Conservation (phyloP, 495 filamentous ascomycete species). For the Tuber magnatum region DNA sequence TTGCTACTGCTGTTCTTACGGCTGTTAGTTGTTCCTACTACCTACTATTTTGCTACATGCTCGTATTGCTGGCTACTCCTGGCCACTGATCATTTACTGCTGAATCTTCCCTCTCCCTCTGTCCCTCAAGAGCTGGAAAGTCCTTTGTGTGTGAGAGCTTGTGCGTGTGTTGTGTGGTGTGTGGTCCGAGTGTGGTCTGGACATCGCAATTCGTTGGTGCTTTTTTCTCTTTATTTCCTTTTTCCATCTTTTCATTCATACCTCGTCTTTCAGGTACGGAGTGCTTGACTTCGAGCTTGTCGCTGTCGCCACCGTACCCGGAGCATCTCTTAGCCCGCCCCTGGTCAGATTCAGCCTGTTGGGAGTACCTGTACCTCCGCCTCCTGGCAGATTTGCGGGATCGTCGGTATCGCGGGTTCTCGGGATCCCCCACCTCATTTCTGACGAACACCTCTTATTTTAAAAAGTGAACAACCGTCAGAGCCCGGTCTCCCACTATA, state of each 20-base stretch:
- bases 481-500: conserved; percentile 12
- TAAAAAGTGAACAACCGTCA: conserved; percentile 27
- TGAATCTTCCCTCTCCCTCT: conserved; percentile 19
- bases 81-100: not conserved
- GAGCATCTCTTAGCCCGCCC: conserved; percentile 22
- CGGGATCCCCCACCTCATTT: conserved; percentile 24
- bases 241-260: not conserved
- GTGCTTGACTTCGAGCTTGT: conserved; percentile 14
- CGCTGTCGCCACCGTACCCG: conserved; percentile 20
- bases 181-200: conserved; percentile 21
- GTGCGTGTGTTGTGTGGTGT: not conserved
- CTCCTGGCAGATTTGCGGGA: conserved; percentile 36
- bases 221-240: conserved; percentile 24
- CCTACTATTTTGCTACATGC: not conserved
- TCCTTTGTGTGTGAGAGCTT: conserved; percentile 19
- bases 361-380: conserved; percentile 31
- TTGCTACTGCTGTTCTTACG: conserved; percentile 25
- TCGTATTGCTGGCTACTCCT: not conserved
- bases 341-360: conserved; percentile 26
- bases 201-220: conserved; percentile 33
- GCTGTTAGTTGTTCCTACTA: not conserved
- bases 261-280: conserved; percentile 25
- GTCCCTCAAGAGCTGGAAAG: conserved; percentile 22
- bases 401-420: conserved; percentile 32
- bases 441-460: conserved; percentile 24